Base-by-base conservation (phyloP, 257 asterid genomes). In the Nicotiana attenuata region DNA sequence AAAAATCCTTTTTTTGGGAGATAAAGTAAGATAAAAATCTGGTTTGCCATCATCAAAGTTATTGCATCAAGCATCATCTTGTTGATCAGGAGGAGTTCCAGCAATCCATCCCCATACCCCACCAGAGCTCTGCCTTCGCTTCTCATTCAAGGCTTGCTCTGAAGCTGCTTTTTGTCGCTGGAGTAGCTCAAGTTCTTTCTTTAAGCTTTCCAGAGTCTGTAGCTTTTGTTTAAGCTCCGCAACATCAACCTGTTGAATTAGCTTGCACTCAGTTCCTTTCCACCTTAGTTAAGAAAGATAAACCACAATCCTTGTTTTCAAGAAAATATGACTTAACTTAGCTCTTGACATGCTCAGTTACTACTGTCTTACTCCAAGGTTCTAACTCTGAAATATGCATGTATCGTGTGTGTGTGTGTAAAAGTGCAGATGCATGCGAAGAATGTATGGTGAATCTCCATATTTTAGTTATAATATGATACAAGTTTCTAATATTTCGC, bases 91-190 rank as follows among this genome's bases (percentile, higher is more conserved):
- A 76, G 98, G 93, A 57, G 97, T 67, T 85, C 98, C 98, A 11
- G 97, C 98, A 59, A 96, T 91, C 99, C 99, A 96, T 45, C 98
- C 97, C 99, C 98, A 96, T 59, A 96, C 94, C 45, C 99, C 97
- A 9, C 97, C 91, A 16, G 97, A 93, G 84, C 93, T 80, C 83
- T 90, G 97, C 89, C 85, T 91, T 82, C 88, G 94, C 82, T 85
- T 93, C 50, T 93, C 97, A 77, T 83, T 86, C 47, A 86, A 82
- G 63, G 92, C 98, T 88, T 96, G 96, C 85, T 96, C 99, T 15
- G 99, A 91, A 87, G 98, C 98, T 78, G 98, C 93, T 66, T 94
- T 96, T 86, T 96, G 99, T 78, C 99, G 89, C 82, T 85, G 96
- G 66, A 96, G 98, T 89, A 96, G 89, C 88, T 96, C 98, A 7